A percentile compares a stretch with the other conserved stretches of the same genome.
phyloP scores from a whole-genome alignment of 2,329 filamentous ascomycete species.

The Orbilia ellipsospora region DNA sequence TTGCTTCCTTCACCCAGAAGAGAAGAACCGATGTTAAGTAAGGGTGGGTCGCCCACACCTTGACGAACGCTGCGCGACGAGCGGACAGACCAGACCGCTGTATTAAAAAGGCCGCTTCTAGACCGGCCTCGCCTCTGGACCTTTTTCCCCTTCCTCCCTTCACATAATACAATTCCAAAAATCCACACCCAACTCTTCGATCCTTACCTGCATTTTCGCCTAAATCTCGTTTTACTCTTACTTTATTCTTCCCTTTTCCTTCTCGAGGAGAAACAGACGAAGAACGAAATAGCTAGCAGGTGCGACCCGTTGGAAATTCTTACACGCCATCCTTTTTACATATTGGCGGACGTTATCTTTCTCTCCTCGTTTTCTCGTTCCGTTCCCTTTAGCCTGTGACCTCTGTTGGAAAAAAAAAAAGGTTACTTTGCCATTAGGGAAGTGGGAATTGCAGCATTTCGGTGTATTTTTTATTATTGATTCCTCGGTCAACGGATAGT shows the following conservation, averaged over 20 bases:
- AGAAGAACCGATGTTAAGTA: too few species aligned
- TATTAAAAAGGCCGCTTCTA: constrained; percentile 56
- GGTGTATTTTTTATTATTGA: not conserved
- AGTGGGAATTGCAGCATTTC: too few species aligned
- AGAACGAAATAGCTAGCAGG: not conserved
- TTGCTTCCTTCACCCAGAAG: constrained; percentile 3
- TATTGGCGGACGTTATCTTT: not conserved
- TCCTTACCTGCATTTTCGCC: constrained; percentile 18
- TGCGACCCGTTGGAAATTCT: constrained; percentile 1
- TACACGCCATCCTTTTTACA: not conserved
- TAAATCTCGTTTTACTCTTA: constrained; percentile 5
- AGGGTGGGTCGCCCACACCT: constrained; percentile 11
- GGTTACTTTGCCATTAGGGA: too few species aligned
- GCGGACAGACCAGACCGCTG: constrained; percentile 21
- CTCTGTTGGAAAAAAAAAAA: too few species aligned
- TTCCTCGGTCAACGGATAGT: constrained; percentile 13
- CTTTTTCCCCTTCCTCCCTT: constrained; percentile 25
- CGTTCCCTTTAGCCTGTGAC: too few species aligned
- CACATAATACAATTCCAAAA: constrained; percentile 19
- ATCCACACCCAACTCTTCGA: constrained; percentile 3
- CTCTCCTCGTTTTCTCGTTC: not conserved
- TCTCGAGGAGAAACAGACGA: not conserved
- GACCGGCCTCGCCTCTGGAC: constrained; percentile 54
- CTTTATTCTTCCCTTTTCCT: not conserved
- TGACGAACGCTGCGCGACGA: constrained; percentile 14